phyloP scores from a whole-genome alignment of 2,329 filamentous ascomycete genomes.

The Cryphonectria japonica region DNA sequence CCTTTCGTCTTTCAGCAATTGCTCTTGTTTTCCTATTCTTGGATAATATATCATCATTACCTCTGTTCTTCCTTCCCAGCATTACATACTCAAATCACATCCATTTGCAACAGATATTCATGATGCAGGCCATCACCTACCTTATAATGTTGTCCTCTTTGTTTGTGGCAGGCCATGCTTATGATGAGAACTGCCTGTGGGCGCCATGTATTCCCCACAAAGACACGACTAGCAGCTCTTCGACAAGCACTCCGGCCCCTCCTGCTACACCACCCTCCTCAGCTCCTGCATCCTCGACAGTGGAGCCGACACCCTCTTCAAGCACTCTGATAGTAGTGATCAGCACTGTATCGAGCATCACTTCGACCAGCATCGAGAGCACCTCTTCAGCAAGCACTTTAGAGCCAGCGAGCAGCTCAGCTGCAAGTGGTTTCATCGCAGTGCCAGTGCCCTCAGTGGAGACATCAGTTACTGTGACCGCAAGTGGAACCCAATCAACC shows the following conservation, averaged over 20 bases:
- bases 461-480: background rate
- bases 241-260: background rate
- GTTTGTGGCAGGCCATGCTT: background rate
- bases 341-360: background rate
- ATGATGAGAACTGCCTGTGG: background rate
- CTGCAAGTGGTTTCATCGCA: background rate
- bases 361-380: background rate
- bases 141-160: background rate
- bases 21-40: background rate
- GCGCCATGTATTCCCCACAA: conserved; percentile 3
- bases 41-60: background rate
- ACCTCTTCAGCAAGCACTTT: background rate
- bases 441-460: background rate
- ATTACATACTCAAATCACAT: background rate
- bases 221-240: background rate
- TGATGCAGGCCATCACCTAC: conserved; percentile 3
- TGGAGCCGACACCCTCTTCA: background rate
- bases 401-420: background rate
- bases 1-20: background rate
- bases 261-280: background rate
- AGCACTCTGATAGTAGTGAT: background rate
- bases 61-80: background rate
- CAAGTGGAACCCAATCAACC: background rate
- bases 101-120: background rate
- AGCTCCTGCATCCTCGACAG: background rate